Evolutionary conservation across 2,329 filamentous ascomycete species (phyloP).

Genomic region (Xylariaceae sp.): DNA sequence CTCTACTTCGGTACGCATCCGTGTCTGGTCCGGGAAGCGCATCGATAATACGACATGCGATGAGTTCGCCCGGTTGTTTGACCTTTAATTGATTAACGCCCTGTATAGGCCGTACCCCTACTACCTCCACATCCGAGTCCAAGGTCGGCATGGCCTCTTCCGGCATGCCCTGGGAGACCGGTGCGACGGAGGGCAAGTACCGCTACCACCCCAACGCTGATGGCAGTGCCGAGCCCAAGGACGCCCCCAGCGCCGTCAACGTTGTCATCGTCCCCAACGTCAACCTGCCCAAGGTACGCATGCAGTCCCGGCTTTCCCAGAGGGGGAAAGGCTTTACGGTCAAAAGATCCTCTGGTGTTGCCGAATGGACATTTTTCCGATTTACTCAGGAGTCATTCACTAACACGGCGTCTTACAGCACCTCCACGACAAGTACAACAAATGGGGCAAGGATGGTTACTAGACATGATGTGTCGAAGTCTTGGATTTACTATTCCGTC

Average conservation of each 20-base stretch:
- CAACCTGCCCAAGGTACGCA: slow-evolving; percentile 75
- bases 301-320: not conserved
- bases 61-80: not conserved
- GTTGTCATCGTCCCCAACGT: slow-evolving; percentile 91
- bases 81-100: not conserved
- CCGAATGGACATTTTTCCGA: not conserved
- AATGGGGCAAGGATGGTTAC: slow-evolving; percentile 98
- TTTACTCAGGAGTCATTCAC: not conserved
- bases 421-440: slow-evolving; percentile 97
- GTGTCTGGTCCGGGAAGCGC: not conserved
- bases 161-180: slow-evolving; percentile 88
- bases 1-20: slow-evolving; percentile 71
- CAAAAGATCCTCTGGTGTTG: not conserved
- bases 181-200: slow-evolving; percentile 60
- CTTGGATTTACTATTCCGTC: slow-evolving; percentile 13
- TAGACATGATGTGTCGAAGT: slow-evolving; percentile 31
- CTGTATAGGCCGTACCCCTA: slow-evolving; percentile 66
- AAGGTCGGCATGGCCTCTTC: slow-evolving; percentile 66
- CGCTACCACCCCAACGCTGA: slow-evolving; percentile 85
- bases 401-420: slow-evolving; percentile 45
- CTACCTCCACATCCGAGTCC: slow-evolving; percentile 74
- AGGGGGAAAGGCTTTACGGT: not conserved
- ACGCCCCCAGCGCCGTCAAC: slow-evolving; percentile 93
- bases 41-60: not conserved
- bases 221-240: slow-evolving; percentile 65